These are phyloP conservation scores for Sarocladiaceae sp. DNA, from an alignment of 2,329 filamentous ascomycete genomes.

Conservation along the genomic window DNA sequence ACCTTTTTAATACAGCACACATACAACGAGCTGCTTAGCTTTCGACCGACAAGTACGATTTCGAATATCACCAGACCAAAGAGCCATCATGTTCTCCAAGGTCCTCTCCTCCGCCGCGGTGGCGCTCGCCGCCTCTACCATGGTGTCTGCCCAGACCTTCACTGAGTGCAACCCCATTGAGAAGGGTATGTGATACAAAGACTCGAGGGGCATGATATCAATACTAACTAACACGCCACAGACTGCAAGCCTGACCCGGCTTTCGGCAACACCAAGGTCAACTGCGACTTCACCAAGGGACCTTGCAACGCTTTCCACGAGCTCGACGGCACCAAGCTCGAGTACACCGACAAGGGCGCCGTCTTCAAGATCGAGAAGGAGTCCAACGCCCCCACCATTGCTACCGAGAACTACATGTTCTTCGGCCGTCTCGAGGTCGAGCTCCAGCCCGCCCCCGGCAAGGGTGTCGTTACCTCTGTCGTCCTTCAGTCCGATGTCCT, in stretches of 20 bases:
- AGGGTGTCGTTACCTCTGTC: constrained; percentile 81
- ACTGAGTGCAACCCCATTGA: constrained; percentile 50
- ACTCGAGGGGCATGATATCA: background rate
- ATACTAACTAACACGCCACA: constrained; percentile 16
- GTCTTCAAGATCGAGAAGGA: constrained; percentile 62
- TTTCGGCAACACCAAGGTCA: constrained; percentile 51
- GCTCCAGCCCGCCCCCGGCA: constrained; percentile 71
- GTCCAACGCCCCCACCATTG: constrained; percentile 65
- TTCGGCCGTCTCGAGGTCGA: constrained; percentile 81
- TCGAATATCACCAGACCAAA: background rate
- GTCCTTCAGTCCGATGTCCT: constrained; percentile 86
- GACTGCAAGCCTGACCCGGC: constrained; percentile 71
- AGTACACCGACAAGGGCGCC: constrained; percentile 44
- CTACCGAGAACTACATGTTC: constrained; percentile 86
- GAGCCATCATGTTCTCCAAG: constrained; percentile 35
- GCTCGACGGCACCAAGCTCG: constrained; percentile 40
- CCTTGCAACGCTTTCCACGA: constrained; percentile 48
- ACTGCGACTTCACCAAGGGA: constrained; percentile 73
- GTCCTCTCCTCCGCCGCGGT: constrained; percentile 37
- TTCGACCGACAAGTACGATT: background rate
- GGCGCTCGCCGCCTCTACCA: constrained; percentile 41
- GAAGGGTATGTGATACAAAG: constrained; percentile 32
- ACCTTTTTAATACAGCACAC: background rate
- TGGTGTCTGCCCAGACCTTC: constrained; percentile 50
- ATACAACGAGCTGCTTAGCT: background rate